Base-by-base conservation (phyloP, 495 filamentous ascomycete genomes). In the Friedmanniomyces simplex region DNA sequence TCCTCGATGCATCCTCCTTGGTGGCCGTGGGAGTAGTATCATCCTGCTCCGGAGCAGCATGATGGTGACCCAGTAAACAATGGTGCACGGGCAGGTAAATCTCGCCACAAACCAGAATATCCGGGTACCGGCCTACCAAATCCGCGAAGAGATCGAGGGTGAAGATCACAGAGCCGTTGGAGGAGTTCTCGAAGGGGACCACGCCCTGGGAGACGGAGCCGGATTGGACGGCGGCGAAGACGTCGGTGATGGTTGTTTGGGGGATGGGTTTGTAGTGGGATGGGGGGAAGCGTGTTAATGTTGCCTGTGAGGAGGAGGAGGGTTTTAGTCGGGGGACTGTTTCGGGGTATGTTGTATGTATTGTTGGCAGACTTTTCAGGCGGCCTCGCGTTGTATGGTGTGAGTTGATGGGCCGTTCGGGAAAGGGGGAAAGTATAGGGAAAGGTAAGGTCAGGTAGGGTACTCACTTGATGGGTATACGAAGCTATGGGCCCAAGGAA, bases 181-280 rank as follows among this genome's bases (percentile, higher is more conserved):
- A 89, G 11, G 85, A 91, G 72, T 98, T 98, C 71, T 98, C 93
- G 72, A 94, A 91, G 28, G 93, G 93, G 16, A 96, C 87, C 3
- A 98, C 87, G 58, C 89, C 91, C 64, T 81, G 85, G 57, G 76
- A 69, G 0, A 78, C 77, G 22, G 68, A 57, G 56, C 78, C 71
- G 14, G 77, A 73, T 69, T 96, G 89, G 20, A 96, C 84, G 16
- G 80, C 76, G 30, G 78, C 73, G 69, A 97, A 96, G 59, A 94
- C 81, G 58, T 91, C 89, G 79, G 73, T 57, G 53, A 78, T 71
- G 11, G 65, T 66, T 14, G 56, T 58, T 58, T 61, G 60, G n/a
- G 69, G 65, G 4, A 41, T 14, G 25, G 69, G 54, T n/a, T 21
- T 52, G 54, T 65, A 34, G 28, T 54, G 45, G 3, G 48, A 8